Conservation (phyloP, 2,329 filamentous ascomycete species). For the Fusarium musae region DNA sequence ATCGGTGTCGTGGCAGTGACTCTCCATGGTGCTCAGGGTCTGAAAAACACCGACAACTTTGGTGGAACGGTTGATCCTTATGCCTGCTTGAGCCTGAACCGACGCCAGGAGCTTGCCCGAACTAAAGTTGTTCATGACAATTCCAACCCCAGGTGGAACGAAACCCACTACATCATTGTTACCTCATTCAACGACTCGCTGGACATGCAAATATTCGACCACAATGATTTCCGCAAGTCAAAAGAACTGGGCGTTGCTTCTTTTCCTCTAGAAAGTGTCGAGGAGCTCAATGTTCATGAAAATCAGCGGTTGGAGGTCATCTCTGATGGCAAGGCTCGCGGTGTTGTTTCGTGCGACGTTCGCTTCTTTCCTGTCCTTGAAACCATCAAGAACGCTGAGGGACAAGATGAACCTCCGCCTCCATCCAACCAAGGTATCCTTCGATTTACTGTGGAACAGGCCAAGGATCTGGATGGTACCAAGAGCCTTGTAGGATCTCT, state of each 20-base stretch:
- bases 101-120: conserved; percentile 80
- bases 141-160: conserved; percentile 90
- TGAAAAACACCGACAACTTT: conserved; percentile 97
- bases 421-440: conserved; percentile 94
- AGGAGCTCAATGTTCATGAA: conserved; percentile 80
- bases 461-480: conserved; percentile 91
- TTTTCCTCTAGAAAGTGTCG: conserved; percentile 85
- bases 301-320: conserved; percentile 87
- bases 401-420: conserved; percentile 81
- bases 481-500: conserved; percentile 93
- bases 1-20: conserved; percentile 94
- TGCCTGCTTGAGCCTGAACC: conserved; percentile 84
- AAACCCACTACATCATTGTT: conserved; percentile 95
- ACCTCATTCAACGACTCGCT: conserved; percentile 90
- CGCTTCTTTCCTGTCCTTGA: conserved; percentile 96
- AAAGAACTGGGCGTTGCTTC: conserved; percentile 91
- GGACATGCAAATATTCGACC: conserved; percentile 88
- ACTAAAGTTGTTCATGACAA: conserved; percentile 91
- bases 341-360: conserved; percentile 82
- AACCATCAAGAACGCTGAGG: conserved; percentile 76
- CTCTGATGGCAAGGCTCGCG: conserved; percentile 84
- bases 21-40: conserved; percentile 87
- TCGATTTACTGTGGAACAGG: conserved; percentile 92
- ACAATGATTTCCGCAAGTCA: conserved; percentile 95
- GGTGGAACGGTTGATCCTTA: conserved; percentile 93